Evolutionary conservation across 495 filamentous ascomycete genomes (phyloP).

Genomic region (Emericellopsis terricola): DNA sequence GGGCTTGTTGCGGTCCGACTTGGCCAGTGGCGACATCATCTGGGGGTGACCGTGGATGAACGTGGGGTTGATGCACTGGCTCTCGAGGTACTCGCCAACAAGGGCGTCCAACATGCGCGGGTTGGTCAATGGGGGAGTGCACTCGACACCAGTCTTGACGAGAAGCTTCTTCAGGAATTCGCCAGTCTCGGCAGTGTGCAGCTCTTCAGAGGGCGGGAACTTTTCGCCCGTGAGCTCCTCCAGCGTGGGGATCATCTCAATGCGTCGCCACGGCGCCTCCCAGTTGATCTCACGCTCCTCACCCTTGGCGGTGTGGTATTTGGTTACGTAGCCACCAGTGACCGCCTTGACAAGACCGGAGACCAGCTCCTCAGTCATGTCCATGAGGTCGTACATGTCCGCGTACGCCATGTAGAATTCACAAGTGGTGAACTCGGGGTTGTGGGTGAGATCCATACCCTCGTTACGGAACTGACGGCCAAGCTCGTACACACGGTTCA

Average conservation of each 20-base stretch:
- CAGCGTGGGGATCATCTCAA: slow-evolving; percentile 93
- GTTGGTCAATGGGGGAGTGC: slow-evolving; percentile 78
- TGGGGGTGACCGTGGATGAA: slow-evolving; percentile 79
- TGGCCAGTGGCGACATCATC: slow-evolving; percentile 96
- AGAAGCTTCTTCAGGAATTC: slow-evolving; percentile 70
- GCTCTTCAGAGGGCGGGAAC: slow-evolving; percentile 76
- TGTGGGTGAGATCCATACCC: slow-evolving; percentile 82
- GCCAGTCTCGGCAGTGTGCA: slow-evolving; percentile 76
- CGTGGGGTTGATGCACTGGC: slow-evolving; percentile 74
- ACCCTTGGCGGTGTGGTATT: slow-evolving; percentile 61
- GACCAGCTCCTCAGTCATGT: slow-evolving; percentile 84
- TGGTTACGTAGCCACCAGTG: slow-evolving; percentile 70
- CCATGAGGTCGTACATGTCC: slow-evolving; percentile 85
- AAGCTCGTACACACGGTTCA: slow-evolving; percentile 81
- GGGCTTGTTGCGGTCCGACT: slow-evolving; percentile 65
- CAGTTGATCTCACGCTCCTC: slow-evolving; percentile 85
- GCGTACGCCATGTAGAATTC: slow-evolving; percentile 97
- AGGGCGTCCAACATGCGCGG: slow-evolving; percentile 75
- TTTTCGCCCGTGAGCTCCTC: slow-evolving; percentile 81
- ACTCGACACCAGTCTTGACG: slow-evolving; percentile 81
- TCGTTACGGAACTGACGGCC: slow-evolving; percentile 91
- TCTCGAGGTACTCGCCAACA: slow-evolving; percentile 78
- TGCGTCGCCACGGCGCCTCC: slow-evolving; percentile 80
- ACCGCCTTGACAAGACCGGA: slow-evolving; percentile 81
- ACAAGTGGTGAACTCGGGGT: slow-evolving; percentile 93